Conservation (phyloP, 495 filamentous ascomycete species). For the Xylaria scruposa region DNA sequence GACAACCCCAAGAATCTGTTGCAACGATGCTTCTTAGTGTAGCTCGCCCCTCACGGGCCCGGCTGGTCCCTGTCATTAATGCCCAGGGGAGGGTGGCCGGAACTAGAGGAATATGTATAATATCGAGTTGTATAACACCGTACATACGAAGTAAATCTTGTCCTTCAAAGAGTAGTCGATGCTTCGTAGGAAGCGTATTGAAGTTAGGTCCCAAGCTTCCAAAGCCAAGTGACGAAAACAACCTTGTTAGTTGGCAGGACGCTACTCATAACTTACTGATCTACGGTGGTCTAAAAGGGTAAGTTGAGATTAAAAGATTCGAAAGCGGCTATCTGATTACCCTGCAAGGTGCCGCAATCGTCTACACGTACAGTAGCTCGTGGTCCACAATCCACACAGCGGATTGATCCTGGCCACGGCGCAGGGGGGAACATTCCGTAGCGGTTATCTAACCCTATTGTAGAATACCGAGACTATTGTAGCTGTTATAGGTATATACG, state of each 20-base stretch:
- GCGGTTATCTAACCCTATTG: conserved; percentile 19
- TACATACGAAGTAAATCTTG: neutral
- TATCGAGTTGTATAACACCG: neutral
- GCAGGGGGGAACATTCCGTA: conserved; percentile 14
- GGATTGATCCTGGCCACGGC: conserved; percentile 18
- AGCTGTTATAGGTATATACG: conserved; percentile 1
- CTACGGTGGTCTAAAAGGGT: neutral
- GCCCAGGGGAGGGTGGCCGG: neutral
- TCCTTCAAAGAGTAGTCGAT: neutral
- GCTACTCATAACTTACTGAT: conserved; percentile 1
- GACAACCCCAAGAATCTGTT: conserved; percentile 20
- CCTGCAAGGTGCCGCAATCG: conserved; percentile 22
- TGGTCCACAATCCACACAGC: conserved; percentile 20
- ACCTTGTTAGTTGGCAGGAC: neutral
- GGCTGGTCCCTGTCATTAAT: conserved; percentile 18
- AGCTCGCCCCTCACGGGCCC: conserved; percentile 12
- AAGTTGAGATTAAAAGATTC: neutral
- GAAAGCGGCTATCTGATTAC: conserved; percentile 7
- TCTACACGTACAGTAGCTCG: neutral
- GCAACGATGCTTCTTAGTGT: conserved; percentile 15
- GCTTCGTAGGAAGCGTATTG: neutral
- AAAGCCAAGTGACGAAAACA: neutral
- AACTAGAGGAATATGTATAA: neutral
- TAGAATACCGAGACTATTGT: conserved; percentile 9
- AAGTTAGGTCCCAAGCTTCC: neutral